A percentile compares a stretch with the other conserved stretches of the same genome.
These are phyloP conservation scores for Penicillium psychrosexuale DNA, from an alignment of 2,329 filamentous ascomycete species.

Conservation along the genomic window DNA sequence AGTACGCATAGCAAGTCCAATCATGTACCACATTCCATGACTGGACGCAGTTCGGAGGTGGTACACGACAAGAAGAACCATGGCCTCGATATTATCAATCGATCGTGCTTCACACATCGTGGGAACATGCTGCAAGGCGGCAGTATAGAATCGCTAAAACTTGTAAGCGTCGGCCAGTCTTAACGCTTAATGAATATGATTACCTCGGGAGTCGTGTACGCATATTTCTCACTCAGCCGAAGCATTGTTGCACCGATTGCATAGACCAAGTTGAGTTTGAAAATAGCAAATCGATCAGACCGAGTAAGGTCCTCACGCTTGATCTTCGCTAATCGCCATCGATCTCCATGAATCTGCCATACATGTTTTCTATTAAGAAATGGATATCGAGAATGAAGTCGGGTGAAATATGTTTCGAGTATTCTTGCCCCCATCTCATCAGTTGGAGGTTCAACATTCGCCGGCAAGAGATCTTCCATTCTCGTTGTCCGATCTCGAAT, in stretches of 20 bases:
- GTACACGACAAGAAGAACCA: constrained; percentile 52
- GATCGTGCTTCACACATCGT: constrained; percentile 50
- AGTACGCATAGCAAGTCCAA: constrained; percentile 53
- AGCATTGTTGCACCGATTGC: constrained; percentile 52
- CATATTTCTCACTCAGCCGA: constrained; percentile 47
- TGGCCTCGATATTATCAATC: constrained; percentile 53
- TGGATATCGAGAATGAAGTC: constrained; percentile 50
- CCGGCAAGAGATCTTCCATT: constrained; percentile 36
- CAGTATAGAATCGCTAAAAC: constrained; percentile 49
- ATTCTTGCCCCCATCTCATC: constrained; percentile 47
- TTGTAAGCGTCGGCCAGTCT: neutral
- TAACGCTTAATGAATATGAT: neutral
- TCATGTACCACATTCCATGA: constrained; percentile 55
- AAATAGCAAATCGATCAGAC: constrained; percentile 46
- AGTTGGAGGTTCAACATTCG: constrained; percentile 47
- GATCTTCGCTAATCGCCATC: constrained; percentile 38
- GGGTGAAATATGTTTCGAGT: constrained; percentile 46
- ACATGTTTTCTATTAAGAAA: constrained; percentile 49
- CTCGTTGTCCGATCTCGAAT: constrained; percentile 32
- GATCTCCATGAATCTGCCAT: constrained; percentile 44
- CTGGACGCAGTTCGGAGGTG: constrained; percentile 52
- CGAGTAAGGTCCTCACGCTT: constrained; percentile 35
- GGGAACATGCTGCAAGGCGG: constrained; percentile 50
- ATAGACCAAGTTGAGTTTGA: constrained; percentile 54
- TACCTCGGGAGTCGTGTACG: constrained; percentile 46